Evolutionary conservation across 2,329 filamentous ascomycete species (phyloP), one percentile per base, ranked within the genome.

Genomic region (Exophiala viscosa): DNA sequence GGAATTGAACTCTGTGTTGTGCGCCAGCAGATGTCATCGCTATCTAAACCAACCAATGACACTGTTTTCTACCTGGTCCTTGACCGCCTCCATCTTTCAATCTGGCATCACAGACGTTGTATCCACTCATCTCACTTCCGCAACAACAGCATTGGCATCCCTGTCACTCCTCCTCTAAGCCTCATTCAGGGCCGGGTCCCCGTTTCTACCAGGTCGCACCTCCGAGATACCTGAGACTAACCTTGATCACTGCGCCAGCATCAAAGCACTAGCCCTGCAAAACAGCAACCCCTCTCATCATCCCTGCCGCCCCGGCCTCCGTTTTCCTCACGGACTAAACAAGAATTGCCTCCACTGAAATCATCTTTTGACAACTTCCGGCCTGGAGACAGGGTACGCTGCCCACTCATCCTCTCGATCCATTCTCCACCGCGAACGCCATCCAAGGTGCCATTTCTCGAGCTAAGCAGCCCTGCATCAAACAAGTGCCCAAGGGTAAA

Each of bases 71-170:
- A 20, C 42, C 35, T 32, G 28, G 18, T 6, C 41, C 39, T 14
- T 40, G 23, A 17, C 28, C 32, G 52, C 54, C 47, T 46, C 48
- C 49, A 57, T 53, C 54, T 50, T 55, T 48, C 34, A 50, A 57
- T 57, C 54, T 57, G 50, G 54, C 54, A 51, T 57, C 36, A 50
- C 48, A 33, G 31, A 45, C 23, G n/a, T n/a, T 17, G 36, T 36
- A 55, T 48, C 53, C 53, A 49, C 49, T 45, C 15, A 13, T 33
- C 34, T 46, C 20, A 45, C 31, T 46, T 52, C 39, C 44, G 38
- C 48, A 49, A 47, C 41, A 28, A 46, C 45, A 38, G 54, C 45
- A 52, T 56, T 49, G 38, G 52, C 50, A 36, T 39, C 45, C 46
- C 38, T 46, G 50, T 42, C 39, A 20, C 20, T 44, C 14, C 33